These are phyloP conservation scores for Phytopythium litorale DNA, from an alignment of 352 stramenopile species.

Conservation along the genomic window DNA sequence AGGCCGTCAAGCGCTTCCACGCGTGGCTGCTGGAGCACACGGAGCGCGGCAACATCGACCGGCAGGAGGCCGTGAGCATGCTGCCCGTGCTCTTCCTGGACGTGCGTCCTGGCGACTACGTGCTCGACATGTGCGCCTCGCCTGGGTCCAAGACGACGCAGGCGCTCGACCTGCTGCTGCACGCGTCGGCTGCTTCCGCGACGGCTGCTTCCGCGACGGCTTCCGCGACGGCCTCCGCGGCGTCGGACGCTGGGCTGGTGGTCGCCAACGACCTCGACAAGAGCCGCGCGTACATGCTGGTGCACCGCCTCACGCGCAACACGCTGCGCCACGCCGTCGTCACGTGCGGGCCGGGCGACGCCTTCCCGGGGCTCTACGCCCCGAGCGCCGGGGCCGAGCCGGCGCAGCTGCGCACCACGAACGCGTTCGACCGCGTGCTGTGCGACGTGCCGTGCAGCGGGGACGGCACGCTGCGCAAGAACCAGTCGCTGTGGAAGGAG, in stretches of 20 bases:
- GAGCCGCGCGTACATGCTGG: conserved; percentile 98
- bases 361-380: conserved; percentile 91
- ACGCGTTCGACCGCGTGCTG: conserved; percentile 97
- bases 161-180: conserved; percentile 89
- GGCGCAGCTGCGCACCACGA: conserved; percentile 39
- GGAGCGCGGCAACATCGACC: conserved; percentile 90
- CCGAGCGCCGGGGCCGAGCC: conserved; percentile 13
- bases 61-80: conserved; percentile 99
- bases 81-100: conserved; percentile 96
- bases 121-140: conserved; percentile 92
- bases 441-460: conserved; percentile 98
- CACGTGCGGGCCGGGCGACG: conserved; percentile 90
- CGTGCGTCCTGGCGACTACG: conserved; percentile 80
- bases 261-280: conserved; percentile 96
- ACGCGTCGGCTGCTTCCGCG: not conserved
- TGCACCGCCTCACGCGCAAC: conserved; percentile 90
- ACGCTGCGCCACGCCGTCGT: conserved; percentile 87
- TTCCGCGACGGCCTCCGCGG: conserved; percentile 3
- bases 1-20: conserved; percentile 88
- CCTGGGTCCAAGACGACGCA: conserved; percentile 99
- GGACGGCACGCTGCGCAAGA: conserved; percentile 98
- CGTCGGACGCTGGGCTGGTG: conserved; percentile 71
- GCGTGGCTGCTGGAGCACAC: conserved; percentile 92
- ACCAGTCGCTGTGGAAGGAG: conserved; percentile 91
- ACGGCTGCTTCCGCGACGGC: conserved; percentile 2